Conservation (phyloP, 306 rosid species). For the Pyrus betulifolia region DNA sequence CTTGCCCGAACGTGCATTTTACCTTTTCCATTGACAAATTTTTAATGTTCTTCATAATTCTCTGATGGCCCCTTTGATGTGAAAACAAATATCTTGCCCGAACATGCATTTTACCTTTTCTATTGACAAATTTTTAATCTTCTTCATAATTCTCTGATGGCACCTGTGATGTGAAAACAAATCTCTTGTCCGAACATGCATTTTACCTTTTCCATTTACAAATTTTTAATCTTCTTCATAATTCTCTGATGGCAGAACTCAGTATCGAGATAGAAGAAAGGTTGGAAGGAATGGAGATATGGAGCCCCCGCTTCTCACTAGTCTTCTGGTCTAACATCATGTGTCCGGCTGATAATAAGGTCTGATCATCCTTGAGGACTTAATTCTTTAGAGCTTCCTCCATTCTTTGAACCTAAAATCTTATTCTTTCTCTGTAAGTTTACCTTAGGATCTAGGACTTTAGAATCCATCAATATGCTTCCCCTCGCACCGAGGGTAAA, state of each 20-base stretch:
- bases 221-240: conserved; percentile 3
- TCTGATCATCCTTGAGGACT: conserved; percentile 1
- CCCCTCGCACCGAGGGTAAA: neutral
- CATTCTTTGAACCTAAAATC: conserved; percentile 19
- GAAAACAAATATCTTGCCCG: neutral
- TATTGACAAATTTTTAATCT: conserved; percentile 4
- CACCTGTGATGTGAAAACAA: neutral
- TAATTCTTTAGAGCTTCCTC: conserved; percentile 8
- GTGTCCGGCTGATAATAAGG: conserved; percentile 16
- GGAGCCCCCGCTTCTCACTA: conserved; percentile 61
- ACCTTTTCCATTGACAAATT: neutral
- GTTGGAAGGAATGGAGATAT: conserved; percentile 34
- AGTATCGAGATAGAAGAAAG: conserved; percentile 27
- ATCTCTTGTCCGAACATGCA: neutral
- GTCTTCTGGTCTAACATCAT: conserved; percentile 45
- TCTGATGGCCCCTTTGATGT: conserved; percentile 10
- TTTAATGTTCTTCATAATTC: conserved; percentile 12
- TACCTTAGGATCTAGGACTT: conserved; percentile 5
- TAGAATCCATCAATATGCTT: conserved; percentile 9
- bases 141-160: conserved; percentile 12
- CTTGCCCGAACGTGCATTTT: neutral
- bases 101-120: neutral
- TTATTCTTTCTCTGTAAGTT: conserved; percentile 5
- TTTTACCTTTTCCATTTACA: neutral
- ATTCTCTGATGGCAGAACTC: conserved; percentile 39